Percentiles rank a stretch among this genome's conserved stretches.
Conservation (phyloP, 1,139 yeast genomes). For the Tardiomyces digboiensis region DNA sequence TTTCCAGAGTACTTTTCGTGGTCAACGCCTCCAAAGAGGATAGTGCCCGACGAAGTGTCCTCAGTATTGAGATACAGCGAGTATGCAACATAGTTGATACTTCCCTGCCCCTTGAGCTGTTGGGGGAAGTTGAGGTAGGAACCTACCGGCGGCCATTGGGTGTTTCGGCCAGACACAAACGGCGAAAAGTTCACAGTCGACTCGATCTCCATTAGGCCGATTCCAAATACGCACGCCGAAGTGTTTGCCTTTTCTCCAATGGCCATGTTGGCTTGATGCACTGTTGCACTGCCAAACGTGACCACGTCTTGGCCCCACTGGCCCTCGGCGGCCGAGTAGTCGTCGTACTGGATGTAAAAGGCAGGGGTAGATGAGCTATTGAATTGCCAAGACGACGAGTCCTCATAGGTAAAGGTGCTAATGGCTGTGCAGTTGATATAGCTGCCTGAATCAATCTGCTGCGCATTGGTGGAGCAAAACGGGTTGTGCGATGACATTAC, state of each 20-base stretch:
- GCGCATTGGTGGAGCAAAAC: constrained; percentile 3
- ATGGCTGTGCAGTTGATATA: background rate
- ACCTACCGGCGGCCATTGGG: background rate
- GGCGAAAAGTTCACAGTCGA: constrained; percentile 6
- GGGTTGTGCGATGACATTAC: constrained; percentile 25
- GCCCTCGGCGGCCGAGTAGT: constrained; percentile 32
- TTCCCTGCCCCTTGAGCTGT: constrained; percentile 37
- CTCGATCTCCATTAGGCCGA: constrained; percentile 30
- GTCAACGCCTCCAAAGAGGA: constrained; percentile 55
- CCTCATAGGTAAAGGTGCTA: background rate
- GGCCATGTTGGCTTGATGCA: constrained; percentile 36
- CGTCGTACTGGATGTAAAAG: constrained; percentile 21
- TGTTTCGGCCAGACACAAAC: constrained; percentile 1
- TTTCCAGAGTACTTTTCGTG: constrained; percentile 40
- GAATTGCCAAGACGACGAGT: background rate
- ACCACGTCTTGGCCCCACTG: constrained; percentile 40
- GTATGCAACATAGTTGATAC: constrained; percentile 39
- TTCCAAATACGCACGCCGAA: constrained; percentile 42
- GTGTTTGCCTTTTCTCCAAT: constrained; percentile 36
- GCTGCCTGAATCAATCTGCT: background rate
- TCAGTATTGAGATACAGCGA: constrained; percentile 40
- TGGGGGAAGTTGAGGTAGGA: constrained; percentile 37
- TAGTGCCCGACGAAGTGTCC: constrained; percentile 33
- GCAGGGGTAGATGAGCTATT: constrained; percentile 5
- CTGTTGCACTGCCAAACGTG: constrained; percentile 27